These are phyloP conservation scores for Lineolata rhizophorae DNA, from an alignment of 495 filamentous ascomycete species.

Conservation along the genomic window DNA sequence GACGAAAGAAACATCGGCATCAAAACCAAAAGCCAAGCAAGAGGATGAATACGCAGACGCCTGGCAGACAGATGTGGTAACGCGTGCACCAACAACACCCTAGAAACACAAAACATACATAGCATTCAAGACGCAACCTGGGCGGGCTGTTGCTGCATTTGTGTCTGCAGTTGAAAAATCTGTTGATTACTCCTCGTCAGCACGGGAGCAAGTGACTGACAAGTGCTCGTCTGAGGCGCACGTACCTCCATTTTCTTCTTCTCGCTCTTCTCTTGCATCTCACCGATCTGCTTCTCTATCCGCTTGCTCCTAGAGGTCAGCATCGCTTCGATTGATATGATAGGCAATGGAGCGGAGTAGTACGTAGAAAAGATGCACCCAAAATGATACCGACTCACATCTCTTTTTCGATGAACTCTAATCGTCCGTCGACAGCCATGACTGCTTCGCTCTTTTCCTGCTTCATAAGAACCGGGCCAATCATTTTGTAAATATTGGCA, in stretches of 20 bases:
- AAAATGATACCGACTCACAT: constrained; percentile 36
- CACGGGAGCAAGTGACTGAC: background rate
- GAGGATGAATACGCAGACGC: too few species aligned
- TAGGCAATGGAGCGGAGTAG: too few species aligned
- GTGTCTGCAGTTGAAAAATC: constrained; percentile 17
- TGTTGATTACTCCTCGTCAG: background rate
- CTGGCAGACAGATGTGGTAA: too few species aligned
- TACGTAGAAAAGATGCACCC: background rate
- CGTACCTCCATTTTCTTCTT: constrained; percentile 50
- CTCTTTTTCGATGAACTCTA: constrained; percentile 86
- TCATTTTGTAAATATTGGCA: constrained; percentile 82
- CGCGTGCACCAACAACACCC: too few species aligned
- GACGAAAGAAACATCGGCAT: too few species aligned
- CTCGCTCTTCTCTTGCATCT: constrained; percentile 61
- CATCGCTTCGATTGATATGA: constrained; percentile 2
- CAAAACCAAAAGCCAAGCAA: too few species aligned
- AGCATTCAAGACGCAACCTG: too few species aligned
- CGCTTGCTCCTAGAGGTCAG: constrained; percentile 35
- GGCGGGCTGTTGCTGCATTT: too few species aligned
- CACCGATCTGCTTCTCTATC: constrained; percentile 59
- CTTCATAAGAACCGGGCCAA: constrained; percentile 83
- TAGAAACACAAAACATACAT: too few species aligned
- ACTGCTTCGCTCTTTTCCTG: constrained; percentile 76
- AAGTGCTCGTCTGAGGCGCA: background rate
- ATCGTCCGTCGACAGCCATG: constrained; percentile 67